Conservation (phyloP, 139 green algal genomes). For the Diplosphaera chodatii region DNA sequence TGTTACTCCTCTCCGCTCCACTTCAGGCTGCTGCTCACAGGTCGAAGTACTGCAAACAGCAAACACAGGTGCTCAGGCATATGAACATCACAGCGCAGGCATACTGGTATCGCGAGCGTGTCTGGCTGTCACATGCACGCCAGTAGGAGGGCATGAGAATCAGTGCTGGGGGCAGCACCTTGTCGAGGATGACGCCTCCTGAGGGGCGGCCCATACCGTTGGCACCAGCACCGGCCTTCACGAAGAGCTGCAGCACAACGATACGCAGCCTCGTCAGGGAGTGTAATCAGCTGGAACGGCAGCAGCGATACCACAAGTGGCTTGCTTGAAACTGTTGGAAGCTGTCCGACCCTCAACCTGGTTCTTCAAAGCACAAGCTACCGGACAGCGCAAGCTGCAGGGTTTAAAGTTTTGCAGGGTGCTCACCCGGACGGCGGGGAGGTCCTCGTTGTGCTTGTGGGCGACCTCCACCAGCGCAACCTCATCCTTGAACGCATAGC, state of each 20-base stretch:
- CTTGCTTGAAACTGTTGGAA: too few relatives aligned
- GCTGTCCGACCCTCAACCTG: too few relatives aligned
- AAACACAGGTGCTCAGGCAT: too few relatives aligned
- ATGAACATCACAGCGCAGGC: too few relatives aligned
- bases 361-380: too few relatives aligned
- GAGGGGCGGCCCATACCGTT: not conserved
- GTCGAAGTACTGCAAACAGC: not conserved
- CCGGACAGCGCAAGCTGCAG: too few relatives aligned
- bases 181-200: not conserved
- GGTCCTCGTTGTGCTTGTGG: not conserved
- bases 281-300: not conserved
- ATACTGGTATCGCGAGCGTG: too few relatives aligned
- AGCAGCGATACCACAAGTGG: too few relatives aligned
- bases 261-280: not conserved
- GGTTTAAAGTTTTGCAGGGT: not conserved
- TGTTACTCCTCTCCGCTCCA: too few relatives aligned
- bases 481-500: not conserved
- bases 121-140: too few relatives aligned
- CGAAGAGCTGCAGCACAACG: not conserved
- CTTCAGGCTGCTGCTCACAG: not conserved
- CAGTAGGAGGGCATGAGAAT: too few relatives aligned
- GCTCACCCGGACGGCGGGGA: not conserved
- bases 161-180: not conserved
- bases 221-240: not conserved
- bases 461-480: not conserved